Percentiles rank a stretch among this genome's conserved stretches.
These are phyloP conservation scores for Pseudogymnoascus sp. DNA, from an alignment of 2,329 filamentous ascomycete genomes.

Conservation along the genomic window DNA sequence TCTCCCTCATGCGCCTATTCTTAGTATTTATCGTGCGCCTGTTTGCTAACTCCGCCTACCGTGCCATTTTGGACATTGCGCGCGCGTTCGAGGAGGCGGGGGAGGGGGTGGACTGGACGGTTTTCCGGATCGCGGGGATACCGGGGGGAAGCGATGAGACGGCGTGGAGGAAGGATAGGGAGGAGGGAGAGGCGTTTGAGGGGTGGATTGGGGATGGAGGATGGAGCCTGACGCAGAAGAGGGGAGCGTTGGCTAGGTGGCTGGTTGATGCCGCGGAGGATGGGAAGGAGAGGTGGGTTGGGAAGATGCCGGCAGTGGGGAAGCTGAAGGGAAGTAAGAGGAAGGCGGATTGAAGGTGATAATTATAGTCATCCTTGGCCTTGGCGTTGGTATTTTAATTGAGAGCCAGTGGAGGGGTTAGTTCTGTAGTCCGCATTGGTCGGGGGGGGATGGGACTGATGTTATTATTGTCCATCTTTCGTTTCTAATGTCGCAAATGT, in stretches of 20 bases:
- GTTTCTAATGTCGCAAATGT: neutral
- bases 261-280: slow-evolving; percentile 19
- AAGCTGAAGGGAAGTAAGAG: slow-evolving; percentile 22
- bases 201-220: slow-evolving; percentile 19
- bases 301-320: slow-evolving; percentile 12
- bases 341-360: slow-evolving; percentile 16
- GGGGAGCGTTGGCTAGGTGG: slow-evolving; percentile 21
- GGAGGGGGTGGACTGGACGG: slow-evolving; percentile 20
- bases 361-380: neutral
- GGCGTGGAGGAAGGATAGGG: slow-evolving; percentile 16
- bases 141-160: neutral
- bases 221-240: slow-evolving; percentile 18
- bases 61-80: slow-evolving; percentile 17
- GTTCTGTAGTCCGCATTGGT: neutral
- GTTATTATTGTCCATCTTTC: neutral
- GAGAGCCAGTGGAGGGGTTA: too few relatives aligned
- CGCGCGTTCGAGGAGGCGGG: slow-evolving; percentile 18
- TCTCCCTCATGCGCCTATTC: slow-evolving; percentile 17
- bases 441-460: neutral
- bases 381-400: neutral
- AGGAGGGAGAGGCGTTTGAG: slow-evolving; percentile 15
- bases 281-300: slow-evolving; percentile 17
- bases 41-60: slow-evolving; percentile 18
- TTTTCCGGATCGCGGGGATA: slow-evolving; percentile 20
- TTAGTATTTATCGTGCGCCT: slow-evolving; percentile 20